phyloP scores from a whole-genome alignment of 495 filamentous ascomycete genomes.

The Ramalina intermedia region DNA sequence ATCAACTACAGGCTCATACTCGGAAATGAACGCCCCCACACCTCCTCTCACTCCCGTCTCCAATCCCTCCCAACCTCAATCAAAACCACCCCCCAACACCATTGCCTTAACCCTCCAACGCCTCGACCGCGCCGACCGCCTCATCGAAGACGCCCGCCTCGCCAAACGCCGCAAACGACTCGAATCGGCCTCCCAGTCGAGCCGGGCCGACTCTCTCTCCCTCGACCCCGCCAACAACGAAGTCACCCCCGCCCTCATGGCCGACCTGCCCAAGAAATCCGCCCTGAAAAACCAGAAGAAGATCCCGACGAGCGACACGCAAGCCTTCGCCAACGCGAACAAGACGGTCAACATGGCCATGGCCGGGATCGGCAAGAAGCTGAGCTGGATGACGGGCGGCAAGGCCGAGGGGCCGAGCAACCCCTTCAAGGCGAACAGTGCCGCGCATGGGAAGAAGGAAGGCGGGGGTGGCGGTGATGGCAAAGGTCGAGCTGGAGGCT shows the following conservation, averaged over 20 bases:
- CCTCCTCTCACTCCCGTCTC: conserved; percentile 7
- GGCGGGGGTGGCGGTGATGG: neutral
- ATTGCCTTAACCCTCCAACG: conserved; percentile 20
- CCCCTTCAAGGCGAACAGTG: conserved; percentile 6
- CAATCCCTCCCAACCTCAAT: conserved; percentile 13
- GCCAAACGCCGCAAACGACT: conserved; percentile 34
- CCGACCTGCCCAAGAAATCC: conserved; percentile 37
- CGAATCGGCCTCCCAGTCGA: conserved; percentile 14
- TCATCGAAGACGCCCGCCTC: conserved; percentile 36
- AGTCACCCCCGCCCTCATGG: conserved; percentile 25
- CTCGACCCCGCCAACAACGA: conserved; percentile 27
- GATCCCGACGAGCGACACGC: conserved; percentile 31
- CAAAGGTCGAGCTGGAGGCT: neutral
- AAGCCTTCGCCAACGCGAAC: conserved; percentile 26
- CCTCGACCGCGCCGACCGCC: conserved; percentile 23
- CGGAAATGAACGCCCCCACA: conserved; percentile 11
- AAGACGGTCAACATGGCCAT: conserved; percentile 17
- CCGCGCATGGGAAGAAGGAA: neutral
- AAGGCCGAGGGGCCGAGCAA: conserved; percentile 4
- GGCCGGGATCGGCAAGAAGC: conserved; percentile 15
- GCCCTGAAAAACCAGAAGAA: conserved; percentile 40
- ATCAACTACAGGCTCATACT: conserved; percentile 21
- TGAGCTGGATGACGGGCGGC: conserved; percentile 13
- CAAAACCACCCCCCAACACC: conserved; percentile 14
- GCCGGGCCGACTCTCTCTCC: conserved; percentile 17